Base-by-base conservation (phyloP, 495 filamentous ascomycete species). In the Aspergillus incahuasiensis region DNA sequence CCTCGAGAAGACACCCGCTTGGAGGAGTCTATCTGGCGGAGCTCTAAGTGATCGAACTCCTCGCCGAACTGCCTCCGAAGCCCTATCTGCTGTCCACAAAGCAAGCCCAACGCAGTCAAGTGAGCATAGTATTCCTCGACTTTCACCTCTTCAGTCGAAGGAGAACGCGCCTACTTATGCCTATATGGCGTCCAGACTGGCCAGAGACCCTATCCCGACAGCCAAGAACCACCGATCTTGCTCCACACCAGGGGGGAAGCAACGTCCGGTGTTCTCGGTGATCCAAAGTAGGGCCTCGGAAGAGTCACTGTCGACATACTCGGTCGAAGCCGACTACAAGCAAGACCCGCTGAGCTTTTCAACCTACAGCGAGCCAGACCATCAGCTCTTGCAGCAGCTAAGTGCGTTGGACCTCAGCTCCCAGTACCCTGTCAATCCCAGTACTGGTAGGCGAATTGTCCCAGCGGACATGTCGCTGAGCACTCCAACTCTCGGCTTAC, bases 321-420 rank as follows among this genome's bases (percentile, higher is more conserved):
- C 74, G 1, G 53, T 76, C 13, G 58, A 67, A 6, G 60, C 59
- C 0, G 75, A 79, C 21, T 56, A 72, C 50, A 54, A 61, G 19
- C 55, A 60, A 22, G 63, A 68, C 30, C 62, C 56, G 25, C 44
- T 70, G 48, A 57, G 45, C 38, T 61, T 66, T 9, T 71, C 72
- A n/a, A 69, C 68, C 1, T 71, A 72, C 22, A 75, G 70, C 55
- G 74, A 76, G 34, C 66, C 73, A 28, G 71, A 71, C 0, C 50
- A 57, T 6, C 59, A 64, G 1, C 32, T 51, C 20, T 32, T 60
- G 21, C 46, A 40, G 1, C 59, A 63, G 6, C 32, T 71, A 6
- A 45, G 48, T 9, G 63, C 54, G 0, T 25, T 68, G 28, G 63
- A 68, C 32, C 40, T 69, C 6, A 57, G 63, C 15, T 64, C 65